Evolutionary conservation across 768 basidiomycete species (phyloP).

Genomic region (Tephrocybe sp.): DNA sequence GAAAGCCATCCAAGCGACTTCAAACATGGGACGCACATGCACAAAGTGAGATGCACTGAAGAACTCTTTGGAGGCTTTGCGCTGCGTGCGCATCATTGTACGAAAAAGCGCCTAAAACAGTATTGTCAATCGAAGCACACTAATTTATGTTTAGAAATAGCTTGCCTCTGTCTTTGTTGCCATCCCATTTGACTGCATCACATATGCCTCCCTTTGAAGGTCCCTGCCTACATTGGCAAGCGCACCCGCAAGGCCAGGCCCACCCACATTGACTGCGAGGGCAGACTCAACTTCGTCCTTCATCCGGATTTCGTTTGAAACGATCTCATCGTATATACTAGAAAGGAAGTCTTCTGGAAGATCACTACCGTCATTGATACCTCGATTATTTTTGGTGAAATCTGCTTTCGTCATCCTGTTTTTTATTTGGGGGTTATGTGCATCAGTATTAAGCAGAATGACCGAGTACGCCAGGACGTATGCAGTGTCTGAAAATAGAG

Average conservation of each 20-base stretch:
- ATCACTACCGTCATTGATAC: constrained; percentile 89
- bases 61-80: constrained; percentile 83
- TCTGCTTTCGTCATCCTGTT: constrained; percentile 89
- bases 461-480: constrained; percentile 95
- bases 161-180: constrained; percentile 91
- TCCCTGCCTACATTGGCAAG: constrained; percentile 91
- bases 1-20: constrained; percentile 99
- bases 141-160: no score
- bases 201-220: constrained; percentile 93
- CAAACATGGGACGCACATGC: constrained; percentile 98
- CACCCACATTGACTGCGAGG: constrained; percentile 38
- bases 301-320: constrained; percentile 93
- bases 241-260: constrained; percentile 76
- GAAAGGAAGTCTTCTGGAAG: constrained; percentile 83
- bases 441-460: constrained; percentile 96
- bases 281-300: constrained; percentile 89
- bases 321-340: constrained; percentile 87
- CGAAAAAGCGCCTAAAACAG: constrained; percentile 77
- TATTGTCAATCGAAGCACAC: no score
- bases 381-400: constrained; percentile 93
- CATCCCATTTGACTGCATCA: constrained; percentile 95
- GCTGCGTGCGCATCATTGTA: constrained; percentile 88
- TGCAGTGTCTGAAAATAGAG: constrained; percentile 69
- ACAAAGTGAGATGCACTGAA: constrained; percentile 96
- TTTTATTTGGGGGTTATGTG: constrained; percentile 93